phyloP scores from a whole-genome alignment of 73 alveolate genomes.

The Tetrahymena thermophila region DNA sequence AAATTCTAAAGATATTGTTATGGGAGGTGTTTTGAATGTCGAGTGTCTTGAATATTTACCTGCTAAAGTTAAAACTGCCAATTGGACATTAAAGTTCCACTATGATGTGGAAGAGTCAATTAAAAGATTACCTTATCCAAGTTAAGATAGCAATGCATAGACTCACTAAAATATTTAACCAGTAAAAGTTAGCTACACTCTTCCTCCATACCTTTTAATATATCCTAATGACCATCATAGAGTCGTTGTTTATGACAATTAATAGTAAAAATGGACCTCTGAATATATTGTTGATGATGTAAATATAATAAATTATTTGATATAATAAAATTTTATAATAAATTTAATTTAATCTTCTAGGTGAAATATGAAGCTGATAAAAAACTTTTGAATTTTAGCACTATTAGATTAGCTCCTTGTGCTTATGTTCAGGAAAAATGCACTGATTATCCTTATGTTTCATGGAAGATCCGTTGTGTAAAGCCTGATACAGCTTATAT shows the following conservation, averaged over 20 bases:
- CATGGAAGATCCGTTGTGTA: slow-evolving; percentile 70
- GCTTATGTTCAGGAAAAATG: slow-evolving; percentile 55
- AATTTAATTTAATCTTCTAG: neutral
- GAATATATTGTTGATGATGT: slow-evolving; percentile 53
- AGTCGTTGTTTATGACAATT: slow-evolving; percentile 66
- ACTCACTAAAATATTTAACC: neutral
- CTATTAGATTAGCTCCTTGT: slow-evolving; percentile 58
- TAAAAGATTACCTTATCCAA: slow-evolving; percentile 15
- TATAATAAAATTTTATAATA: neutral
- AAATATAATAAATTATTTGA: neutral
- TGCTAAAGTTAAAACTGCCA: slow-evolving; percentile 15
- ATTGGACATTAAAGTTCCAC: slow-evolving; percentile 14
- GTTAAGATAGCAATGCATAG: slow-evolving; percentile 18
- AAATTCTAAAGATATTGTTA: slow-evolving; percentile 48
- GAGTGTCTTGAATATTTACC: slow-evolving; percentile 44
- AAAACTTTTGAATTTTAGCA: slow-evolving; percentile 35
- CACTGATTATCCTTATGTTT: slow-evolving; percentile 67
- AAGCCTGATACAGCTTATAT: slow-evolving; percentile 51
- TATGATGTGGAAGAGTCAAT: slow-evolving; percentile 34
- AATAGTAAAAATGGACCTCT: slow-evolving; percentile 46
- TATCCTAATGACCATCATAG: slow-evolving; percentile 54
- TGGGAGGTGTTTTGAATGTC: slow-evolving; percentile 69
- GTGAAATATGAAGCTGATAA: slow-evolving; percentile 19
- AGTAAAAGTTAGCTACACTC: slow-evolving; percentile 24
- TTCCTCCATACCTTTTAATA: slow-evolving; percentile 62